Conservation (phyloP, 495 filamentous ascomycete genomes). For the Lentithecium fluviatile region DNA sequence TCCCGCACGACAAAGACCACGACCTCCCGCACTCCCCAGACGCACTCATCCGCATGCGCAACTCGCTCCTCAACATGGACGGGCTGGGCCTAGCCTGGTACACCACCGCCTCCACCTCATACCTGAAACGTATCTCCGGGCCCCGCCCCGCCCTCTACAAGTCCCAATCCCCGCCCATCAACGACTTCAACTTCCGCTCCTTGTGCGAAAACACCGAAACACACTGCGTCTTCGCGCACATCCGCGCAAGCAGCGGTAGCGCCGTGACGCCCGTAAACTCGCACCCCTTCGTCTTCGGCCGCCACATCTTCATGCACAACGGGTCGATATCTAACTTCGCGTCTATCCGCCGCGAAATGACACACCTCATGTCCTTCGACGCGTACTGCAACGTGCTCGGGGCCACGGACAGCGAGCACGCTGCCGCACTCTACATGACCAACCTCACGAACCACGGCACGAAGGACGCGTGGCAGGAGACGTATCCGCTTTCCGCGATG, state of each 20-base stretch:
- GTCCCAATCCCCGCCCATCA: slow-evolving; percentile 47
- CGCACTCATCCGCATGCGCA: slow-evolving; percentile 45
- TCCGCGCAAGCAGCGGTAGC: slow-evolving; percentile 47
- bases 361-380: slow-evolving; percentile 44
- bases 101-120: slow-evolving; percentile 39
- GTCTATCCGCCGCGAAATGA: slow-evolving; percentile 45
- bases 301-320: slow-evolving; percentile 54
- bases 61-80: slow-evolving; percentile 52
- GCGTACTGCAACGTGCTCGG: slow-evolving; percentile 49
- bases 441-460: slow-evolving; percentile 41
- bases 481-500: slow-evolving; percentile 45
- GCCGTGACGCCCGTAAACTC: slow-evolving; percentile 50
- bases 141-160: slow-evolving; percentile 50
- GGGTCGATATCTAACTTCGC: slow-evolving; percentile 49
- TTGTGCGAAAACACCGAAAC: slow-evolving; percentile 49
- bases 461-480: slow-evolving; percentile 44
- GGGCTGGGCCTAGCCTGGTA: slow-evolving; percentile 52
- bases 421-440: slow-evolving; percentile 53
- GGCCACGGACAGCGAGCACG: slow-evolving; percentile 51
- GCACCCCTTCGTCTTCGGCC: slow-evolving; percentile 54
- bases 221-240: slow-evolving; percentile 48
- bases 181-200: slow-evolving; percentile 51
- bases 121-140: slow-evolving; percentile 36
- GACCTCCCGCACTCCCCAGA: slow-evolving; percentile 40
- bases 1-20: slow-evolving; percentile 44